These are phyloP conservation scores for Annulohypoxylon bovei DNA, from an alignment of 495 filamentous ascomycete species.

Conservation along the genomic window DNA sequence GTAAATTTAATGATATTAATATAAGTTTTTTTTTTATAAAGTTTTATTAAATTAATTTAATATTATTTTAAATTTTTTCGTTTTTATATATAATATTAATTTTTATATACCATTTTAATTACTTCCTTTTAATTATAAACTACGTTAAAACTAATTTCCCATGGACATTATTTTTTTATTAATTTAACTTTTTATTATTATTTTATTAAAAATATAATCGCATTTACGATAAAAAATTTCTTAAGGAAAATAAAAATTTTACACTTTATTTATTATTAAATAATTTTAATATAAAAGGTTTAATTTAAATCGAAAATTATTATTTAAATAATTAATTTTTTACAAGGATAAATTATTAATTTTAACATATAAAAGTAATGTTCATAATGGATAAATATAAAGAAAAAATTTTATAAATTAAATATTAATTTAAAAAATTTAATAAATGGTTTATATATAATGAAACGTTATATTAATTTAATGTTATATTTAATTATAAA, in stretches of 20 bases:
- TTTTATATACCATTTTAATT: not conserved
- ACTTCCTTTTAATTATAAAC: not conserved
- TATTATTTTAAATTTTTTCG: not conserved
- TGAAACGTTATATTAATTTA: no score
- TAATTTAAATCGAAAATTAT: not conserved
- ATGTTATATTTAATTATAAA: no score
- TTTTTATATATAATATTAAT: not conserved
- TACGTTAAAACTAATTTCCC: not conserved
- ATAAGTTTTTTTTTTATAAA: not conserved
- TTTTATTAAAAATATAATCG: no score
- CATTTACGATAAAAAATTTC: no score
- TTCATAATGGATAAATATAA: not conserved
- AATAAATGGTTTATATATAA: not conserved
- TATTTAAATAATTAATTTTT: not conserved
- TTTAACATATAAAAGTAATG: not conserved
- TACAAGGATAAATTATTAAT: not conserved
- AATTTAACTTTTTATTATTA: not conserved
- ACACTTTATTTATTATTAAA: not conserved
- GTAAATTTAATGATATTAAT: not conserved
- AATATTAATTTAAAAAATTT: not conserved
- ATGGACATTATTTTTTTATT: not conserved
- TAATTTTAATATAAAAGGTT: not conserved
- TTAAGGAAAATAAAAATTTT: not conserved
- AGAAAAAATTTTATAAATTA: not conserved
- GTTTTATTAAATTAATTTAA: not conserved